A percentile compares a stretch with the other conserved stretches of the same genome.
These are phyloP conservation scores for Moesziomyces antarcticus DNA, from an alignment of 1,284 basidiomycete species.

Conservation along the genomic window DNA sequence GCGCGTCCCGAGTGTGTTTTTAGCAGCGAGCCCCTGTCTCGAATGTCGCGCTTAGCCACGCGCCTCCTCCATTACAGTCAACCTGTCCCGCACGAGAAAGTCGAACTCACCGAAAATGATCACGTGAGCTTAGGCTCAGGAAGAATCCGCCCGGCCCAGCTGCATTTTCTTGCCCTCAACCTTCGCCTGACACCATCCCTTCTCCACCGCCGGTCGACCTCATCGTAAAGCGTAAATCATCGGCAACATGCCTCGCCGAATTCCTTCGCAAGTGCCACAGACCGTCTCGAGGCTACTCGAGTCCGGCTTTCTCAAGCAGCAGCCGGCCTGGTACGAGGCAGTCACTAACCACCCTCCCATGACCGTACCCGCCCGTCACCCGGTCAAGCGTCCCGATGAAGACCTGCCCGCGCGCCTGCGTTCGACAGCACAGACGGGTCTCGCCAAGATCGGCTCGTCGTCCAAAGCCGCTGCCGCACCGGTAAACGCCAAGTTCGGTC, in stretches of 20 bases:
- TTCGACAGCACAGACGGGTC: slow-evolving; percentile 5
- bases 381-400: slow-evolving; percentile 72
- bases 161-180: no score
- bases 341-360: slow-evolving; percentile 88
- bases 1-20: background rate
- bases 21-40: background rate
- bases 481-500: slow-evolving; percentile 14
- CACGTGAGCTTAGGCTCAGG: no score
- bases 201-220: background rate
- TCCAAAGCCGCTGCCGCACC: slow-evolving; percentile 21
- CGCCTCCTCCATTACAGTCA: no score
- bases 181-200: background rate
- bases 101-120: no score
- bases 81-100: no score
- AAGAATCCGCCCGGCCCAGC: no score
- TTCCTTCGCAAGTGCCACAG: slow-evolving; percentile 88
- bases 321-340: slow-evolving; percentile 87
- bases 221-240: background rate
- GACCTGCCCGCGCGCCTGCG: slow-evolving; percentile 59
- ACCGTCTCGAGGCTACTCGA: slow-evolving; percentile 85
- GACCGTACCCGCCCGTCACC: slow-evolving; percentile 80
- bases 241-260: slow-evolving; percentile 78
- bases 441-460: slow-evolving; percentile 23
- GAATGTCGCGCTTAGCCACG: background rate
- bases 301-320: slow-evolving; percentile 75